phyloP scores from a whole-genome alignment of 306 rosid genomes.

The Fragaria ananassa region DNA sequence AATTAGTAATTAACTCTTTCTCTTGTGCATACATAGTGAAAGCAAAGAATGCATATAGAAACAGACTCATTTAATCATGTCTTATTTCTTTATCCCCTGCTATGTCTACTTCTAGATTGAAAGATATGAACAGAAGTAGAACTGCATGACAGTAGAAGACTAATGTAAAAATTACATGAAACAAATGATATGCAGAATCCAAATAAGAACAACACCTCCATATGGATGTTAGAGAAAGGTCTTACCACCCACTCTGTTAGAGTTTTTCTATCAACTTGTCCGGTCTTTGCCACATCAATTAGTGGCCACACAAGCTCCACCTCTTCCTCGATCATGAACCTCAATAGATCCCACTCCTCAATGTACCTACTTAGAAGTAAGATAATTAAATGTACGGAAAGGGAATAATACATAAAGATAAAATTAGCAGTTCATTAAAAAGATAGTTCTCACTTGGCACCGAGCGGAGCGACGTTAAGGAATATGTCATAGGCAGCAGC shows the following conservation, averaged over 20 bases:
- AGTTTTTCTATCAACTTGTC: slow-evolving; percentile 57
- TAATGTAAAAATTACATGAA: not conserved
- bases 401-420: not conserved
- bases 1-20: not conserved
- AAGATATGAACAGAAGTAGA: not conserved
- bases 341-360: slow-evolving; percentile 63
- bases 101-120: not conserved
- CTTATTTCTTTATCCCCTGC: not conserved
- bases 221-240: slow-evolving; percentile 9
- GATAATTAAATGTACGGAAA: slow-evolving; percentile 3
- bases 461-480: slow-evolving; percentile 61
- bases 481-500: slow-evolving; percentile 74
- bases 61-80: not conserved
- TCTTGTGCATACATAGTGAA: not conserved
- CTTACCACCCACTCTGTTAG: slow-evolving; percentile 84
- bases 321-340: slow-evolving; percentile 87
- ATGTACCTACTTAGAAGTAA: slow-evolving; percentile 48
- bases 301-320: slow-evolving; percentile 62
- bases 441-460: slow-evolving; percentile 55
- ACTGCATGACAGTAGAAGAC: not conserved
- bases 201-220: not conserved
- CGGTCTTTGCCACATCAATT: slow-evolving; percentile 46
- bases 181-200: not conserved
- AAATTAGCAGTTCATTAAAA: not conserved
- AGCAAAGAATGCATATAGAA: slow-evolving; percentile 7